Percentiles rank a stretch among this genome's conserved stretches.
Evolutionary conservation across 495 filamentous ascomycete genomes (phyloP).

Genomic region (Penicillium daleae): DNA sequence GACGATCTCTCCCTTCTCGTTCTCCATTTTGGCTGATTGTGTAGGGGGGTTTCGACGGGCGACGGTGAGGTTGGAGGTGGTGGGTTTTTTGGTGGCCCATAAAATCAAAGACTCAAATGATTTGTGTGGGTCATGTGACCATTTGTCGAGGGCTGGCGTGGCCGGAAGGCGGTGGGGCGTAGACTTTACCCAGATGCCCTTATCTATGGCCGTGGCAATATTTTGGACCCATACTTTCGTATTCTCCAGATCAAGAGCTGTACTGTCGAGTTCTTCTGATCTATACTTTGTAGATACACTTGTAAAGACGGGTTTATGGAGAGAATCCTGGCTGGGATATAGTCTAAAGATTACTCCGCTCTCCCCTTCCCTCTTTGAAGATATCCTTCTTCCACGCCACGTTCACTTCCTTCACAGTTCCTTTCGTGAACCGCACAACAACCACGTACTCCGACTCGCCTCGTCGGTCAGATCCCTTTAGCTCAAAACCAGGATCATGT

Average conservation of each 20-base stretch:
- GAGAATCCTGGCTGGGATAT: not conserved
- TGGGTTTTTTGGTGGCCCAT: constrained; percentile 33
- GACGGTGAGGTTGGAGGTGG: constrained; percentile 46
- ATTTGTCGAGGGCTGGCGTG: constrained; percentile 47
- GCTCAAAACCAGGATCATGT: constrained; percentile 71
- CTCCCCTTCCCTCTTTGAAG: constrained; percentile 31
- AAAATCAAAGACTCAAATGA: constrained; percentile 35
- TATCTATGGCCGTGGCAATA: constrained; percentile 31
- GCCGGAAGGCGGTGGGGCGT: constrained; percentile 19
- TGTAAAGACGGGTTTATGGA: not conserved
- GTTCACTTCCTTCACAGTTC: constrained; percentile 56
- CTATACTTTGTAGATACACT: not conserved
- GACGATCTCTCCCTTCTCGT: constrained; percentile 98
- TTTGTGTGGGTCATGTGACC: constrained; percentile 58
- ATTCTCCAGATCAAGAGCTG: not conserved
- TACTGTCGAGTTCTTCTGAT: not conserved
- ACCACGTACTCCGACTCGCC: constrained; percentile 79
- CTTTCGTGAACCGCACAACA: constrained; percentile 65
- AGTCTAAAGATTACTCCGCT: constrained; percentile 36
- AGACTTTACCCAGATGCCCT: constrained; percentile 10
- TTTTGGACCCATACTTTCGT: not conserved
- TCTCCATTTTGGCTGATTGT: constrained; percentile 76
- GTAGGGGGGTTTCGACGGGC: constrained; percentile 44
- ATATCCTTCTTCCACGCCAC: constrained; percentile 58
- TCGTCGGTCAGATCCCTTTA: constrained; percentile 60